A percentile compares a stretch with the other conserved stretches of the same genome.
phyloP scores from a whole-genome alignment of 83 land plant genomes.

The Thuja plicata region DNA sequence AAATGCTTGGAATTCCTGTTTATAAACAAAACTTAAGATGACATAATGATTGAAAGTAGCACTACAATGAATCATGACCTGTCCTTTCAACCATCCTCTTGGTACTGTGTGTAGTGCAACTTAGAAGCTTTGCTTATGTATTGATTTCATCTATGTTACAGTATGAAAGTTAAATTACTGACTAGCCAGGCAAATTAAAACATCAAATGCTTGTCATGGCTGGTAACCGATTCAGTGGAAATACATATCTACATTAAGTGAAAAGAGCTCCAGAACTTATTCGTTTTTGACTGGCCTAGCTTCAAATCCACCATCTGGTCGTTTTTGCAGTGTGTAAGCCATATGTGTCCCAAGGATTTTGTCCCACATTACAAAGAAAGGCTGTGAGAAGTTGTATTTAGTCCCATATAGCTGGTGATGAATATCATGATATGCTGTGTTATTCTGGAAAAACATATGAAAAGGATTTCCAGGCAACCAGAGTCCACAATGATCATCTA shows the following conservation, averaged over 20 bases:
- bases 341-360: conserved; percentile 82
- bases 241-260: not conserved
- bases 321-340: conserved; percentile 54
- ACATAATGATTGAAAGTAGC: not conserved
- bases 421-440: conserved; percentile 82
- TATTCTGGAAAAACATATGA: conserved; percentile 69
- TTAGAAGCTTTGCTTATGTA: not conserved
- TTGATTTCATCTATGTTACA: not conserved
- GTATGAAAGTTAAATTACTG: not conserved
- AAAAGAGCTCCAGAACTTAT: not conserved
- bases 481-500: conserved; percentile 82
- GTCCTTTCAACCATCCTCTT: not conserved
- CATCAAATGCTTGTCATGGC: not conserved
- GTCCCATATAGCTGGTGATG: conserved; percentile 87
- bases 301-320: conserved; percentile 60
- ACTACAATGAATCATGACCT: not conserved
- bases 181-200: not conserved
- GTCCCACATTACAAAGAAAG: conserved; percentile 88
- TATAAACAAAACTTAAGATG: not conserved
- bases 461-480: conserved; percentile 82
- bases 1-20: not conserved
- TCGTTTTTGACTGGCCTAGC: conserved; percentile 34
- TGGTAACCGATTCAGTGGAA: not conserved
- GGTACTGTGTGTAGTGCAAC: not conserved
- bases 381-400: conserved; percentile 86